These are phyloP conservation scores for Beta vulgaris DNA, from an alignment of 148 eudicot genomes.

Conservation along the genomic window DNA sequence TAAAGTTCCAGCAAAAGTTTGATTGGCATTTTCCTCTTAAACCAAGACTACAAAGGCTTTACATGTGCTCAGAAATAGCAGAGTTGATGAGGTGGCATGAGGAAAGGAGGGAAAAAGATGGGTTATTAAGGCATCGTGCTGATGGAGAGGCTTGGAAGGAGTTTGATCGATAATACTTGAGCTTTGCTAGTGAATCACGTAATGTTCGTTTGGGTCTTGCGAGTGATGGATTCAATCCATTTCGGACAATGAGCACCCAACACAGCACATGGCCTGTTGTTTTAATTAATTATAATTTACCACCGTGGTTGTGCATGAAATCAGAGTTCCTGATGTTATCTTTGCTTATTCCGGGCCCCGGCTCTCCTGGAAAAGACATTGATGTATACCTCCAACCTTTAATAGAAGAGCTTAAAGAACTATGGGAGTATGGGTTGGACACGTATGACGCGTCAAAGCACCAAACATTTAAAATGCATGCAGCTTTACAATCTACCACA, in stretches of 20 bases:
- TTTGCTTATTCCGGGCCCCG: background rate
- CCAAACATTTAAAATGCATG: background rate
- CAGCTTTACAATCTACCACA: background rate
- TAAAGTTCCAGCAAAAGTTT: background rate
- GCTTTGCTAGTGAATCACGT: background rate
- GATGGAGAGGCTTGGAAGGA: background rate
- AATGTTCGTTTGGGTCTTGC: background rate
- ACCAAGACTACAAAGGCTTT: constrained; percentile 3
- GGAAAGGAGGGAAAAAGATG: background rate
- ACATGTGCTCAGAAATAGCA: too few relatives aligned
- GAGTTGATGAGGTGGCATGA: background rate
- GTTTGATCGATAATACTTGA: background rate
- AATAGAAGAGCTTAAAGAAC: background rate
- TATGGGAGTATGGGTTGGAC: background rate
- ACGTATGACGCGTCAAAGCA: background rate
- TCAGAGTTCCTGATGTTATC: background rate
- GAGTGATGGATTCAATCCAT: constrained; percentile 8
- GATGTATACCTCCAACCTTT: constrained; percentile 9
- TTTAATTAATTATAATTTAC: background rate
- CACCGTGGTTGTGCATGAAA: constrained; percentile 2
- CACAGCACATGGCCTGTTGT: constrained; percentile 5
- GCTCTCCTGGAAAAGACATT: constrained; percentile 5
- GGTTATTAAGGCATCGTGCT: background rate
- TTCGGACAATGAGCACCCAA: background rate
- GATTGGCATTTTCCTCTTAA: constrained; percentile 10